Evolutionary conservation across 2,329 filamentous ascomycete species (phyloP).

Genomic region (Epichloe typhina): DNA sequence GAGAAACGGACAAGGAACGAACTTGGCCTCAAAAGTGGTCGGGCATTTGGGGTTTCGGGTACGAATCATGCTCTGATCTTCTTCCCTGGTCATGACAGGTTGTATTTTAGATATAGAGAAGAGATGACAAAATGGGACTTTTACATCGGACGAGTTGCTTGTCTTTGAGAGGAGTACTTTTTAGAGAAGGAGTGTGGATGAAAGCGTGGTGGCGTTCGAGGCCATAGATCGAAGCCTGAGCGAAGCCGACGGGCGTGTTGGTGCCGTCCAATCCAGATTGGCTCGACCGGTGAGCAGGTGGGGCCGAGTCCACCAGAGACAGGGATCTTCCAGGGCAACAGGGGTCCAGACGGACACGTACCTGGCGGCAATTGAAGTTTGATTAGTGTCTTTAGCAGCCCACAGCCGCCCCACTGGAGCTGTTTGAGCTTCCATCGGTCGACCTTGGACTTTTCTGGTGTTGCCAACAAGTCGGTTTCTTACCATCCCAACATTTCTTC

Average conservation of each 20-base stretch:
- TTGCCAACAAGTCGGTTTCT: background rate
- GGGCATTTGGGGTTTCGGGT: too few relatives aligned
- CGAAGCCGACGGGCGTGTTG: too few relatives aligned
- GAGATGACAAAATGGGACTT: too few relatives aligned
- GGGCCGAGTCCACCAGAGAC: background rate
- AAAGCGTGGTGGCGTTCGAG: too few relatives aligned
- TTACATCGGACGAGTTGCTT: too few relatives aligned
- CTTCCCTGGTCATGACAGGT: too few relatives aligned
- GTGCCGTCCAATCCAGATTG: background rate
- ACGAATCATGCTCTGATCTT: too few relatives aligned
- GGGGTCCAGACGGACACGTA: background rate
- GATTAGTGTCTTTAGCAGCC: too few relatives aligned
- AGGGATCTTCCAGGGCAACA: background rate
- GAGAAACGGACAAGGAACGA: background rate
- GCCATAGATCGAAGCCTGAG: too few relatives aligned
- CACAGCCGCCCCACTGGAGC: background rate
- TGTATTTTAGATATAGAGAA: too few relatives aligned
- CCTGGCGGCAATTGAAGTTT: background rate
- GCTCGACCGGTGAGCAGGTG: background rate
- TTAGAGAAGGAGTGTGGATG: too few relatives aligned
- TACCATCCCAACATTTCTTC: background rate
- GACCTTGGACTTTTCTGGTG: background rate
- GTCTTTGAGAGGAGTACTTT: too few relatives aligned
- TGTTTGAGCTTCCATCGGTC: background rate
- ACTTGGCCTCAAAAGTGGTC: background rate